These are phyloP conservation scores for Ambrosia hybrid DNA, from an alignment of 140 eudicot species.

Conservation along the genomic window DNA sequence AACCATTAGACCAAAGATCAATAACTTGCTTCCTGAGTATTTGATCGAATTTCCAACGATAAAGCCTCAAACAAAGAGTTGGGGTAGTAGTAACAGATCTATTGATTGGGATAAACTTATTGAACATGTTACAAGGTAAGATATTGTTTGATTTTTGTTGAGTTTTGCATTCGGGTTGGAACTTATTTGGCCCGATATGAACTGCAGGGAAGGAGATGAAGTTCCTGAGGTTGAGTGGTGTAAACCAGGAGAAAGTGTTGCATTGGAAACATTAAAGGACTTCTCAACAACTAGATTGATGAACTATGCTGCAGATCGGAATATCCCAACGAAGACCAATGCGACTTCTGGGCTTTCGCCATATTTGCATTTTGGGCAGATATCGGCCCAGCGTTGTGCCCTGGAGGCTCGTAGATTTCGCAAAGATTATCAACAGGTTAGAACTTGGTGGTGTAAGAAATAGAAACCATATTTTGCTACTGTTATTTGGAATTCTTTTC, in stretches of 20 bases:
- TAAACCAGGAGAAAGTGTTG: slow-evolving; percentile 88
- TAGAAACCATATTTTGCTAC: background rate
- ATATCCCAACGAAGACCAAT: slow-evolving; percentile 69
- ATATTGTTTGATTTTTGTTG: background rate
- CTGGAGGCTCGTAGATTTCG: slow-evolving; percentile 74
- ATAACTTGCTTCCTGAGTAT: slow-evolving; percentile 71
- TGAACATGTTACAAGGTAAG: slow-evolving; percentile 48
- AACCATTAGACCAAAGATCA: slow-evolving; percentile 79
- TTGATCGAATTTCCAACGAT: slow-evolving; percentile 70
- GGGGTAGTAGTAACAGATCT: slow-evolving; percentile 39
- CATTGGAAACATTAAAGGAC: slow-evolving; percentile 67
- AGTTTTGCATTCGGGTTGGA: background rate
- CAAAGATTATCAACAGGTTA: slow-evolving; percentile 59
- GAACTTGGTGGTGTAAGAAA: slow-evolving; percentile 18
- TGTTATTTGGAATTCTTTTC: slow-evolving; percentile 1
- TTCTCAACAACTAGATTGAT: slow-evolving; percentile 64
- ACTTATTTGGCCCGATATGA: background rate
- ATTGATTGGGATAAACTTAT: slow-evolving; percentile 78
- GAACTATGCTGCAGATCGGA: slow-evolving; percentile 72
- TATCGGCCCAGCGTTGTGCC: slow-evolving; percentile 94
- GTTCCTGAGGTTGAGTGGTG: slow-evolving; percentile 97
- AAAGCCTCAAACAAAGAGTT: slow-evolving; percentile 42
- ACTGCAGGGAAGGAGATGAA: slow-evolving; percentile 63
- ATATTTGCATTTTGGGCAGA: slow-evolving; percentile 93
- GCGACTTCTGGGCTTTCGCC: slow-evolving; percentile 95